Conservation (phyloP, 768 basidiomycete species). For the Leccinum aurantiacum region DNA sequence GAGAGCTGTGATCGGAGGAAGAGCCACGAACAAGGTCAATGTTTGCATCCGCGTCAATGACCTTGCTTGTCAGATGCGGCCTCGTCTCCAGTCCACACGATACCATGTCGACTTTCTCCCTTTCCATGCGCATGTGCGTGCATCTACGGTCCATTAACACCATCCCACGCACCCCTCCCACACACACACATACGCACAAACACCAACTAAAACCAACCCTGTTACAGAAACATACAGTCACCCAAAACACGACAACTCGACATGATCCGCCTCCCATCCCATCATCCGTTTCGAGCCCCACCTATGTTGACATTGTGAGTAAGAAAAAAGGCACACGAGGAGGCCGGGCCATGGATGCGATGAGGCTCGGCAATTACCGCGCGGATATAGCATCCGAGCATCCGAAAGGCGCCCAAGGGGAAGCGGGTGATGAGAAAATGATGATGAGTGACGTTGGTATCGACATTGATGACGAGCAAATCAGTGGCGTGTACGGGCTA, state of each 20-base stretch:
- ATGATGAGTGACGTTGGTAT: conserved; percentile 2
- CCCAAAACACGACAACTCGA: conserved; percentile 8
- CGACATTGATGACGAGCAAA: conserved; percentile 6
- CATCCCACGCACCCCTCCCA: not conserved
- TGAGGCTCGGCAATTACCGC: not conserved
- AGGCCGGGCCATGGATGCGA: not conserved
- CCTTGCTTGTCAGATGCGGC: not conserved
- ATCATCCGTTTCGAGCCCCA: conserved; percentile 8
- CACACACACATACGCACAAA: not conserved
- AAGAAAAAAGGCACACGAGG: not conserved
- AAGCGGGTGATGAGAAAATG: not conserved
- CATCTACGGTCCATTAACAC: not conserved
- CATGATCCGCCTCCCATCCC: not conserved
- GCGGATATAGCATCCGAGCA: conserved; percentile 5
- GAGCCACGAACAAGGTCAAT: not conserved
- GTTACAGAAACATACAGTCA: conserved; percentile 1
- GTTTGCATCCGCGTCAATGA: not conserved
- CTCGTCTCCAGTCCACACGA: not conserved
- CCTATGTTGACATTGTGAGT: not conserved
- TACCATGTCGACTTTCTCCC: not conserved
- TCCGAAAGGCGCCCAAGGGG: conserved; percentile 7
- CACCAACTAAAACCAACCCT: not conserved
- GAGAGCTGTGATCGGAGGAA: not conserved
- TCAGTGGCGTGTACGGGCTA: not conserved
- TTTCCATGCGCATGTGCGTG: not conserved